phyloP scores from a whole-genome alignment of 257 asterid species.

The Fraxinus cuspidata region DNA sequence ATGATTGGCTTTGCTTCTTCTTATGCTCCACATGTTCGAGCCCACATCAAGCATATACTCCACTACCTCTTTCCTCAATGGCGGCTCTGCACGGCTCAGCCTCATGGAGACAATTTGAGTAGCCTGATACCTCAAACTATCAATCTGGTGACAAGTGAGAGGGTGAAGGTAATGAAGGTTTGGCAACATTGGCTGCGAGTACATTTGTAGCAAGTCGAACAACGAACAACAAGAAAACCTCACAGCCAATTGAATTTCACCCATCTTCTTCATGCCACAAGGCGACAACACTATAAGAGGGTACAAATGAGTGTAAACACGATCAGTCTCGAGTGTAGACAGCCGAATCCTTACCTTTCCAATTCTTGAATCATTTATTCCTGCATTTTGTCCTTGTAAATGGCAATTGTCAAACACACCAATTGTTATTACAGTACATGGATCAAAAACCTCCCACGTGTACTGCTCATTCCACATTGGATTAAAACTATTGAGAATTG shows the following conservation, averaged over 20 bases:
- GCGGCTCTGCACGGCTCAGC: slow-evolving; percentile 80
- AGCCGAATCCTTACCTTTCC: slow-evolving; percentile 83
- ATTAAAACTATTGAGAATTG: slow-evolving; percentile 54
- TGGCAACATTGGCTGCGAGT: slow-evolving; percentile 64
- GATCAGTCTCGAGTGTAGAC: neutral
- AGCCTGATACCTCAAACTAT: slow-evolving; percentile 71
- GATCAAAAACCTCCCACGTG: slow-evolving; percentile 92
- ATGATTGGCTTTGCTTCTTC: slow-evolving; percentile 80
- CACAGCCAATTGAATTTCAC: slow-evolving; percentile 85
- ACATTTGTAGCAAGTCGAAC: slow-evolving; percentile 54
- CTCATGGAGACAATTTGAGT: slow-evolving; percentile 67
- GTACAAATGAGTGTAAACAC: slow-evolving; percentile 40
- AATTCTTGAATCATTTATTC: slow-evolving; percentile 55
- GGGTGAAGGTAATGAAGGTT: slow-evolving; percentile 39
- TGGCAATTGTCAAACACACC: slow-evolving; percentile 80
- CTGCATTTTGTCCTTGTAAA: slow-evolving; percentile 59
- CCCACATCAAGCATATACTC: slow-evolving; percentile 94
- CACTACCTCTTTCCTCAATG: slow-evolving; percentile 70
- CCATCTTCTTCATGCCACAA: slow-evolving; percentile 78
- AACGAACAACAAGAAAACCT: slow-evolving; percentile 71
- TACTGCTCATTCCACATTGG: slow-evolving; percentile 94
- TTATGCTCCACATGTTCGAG: slow-evolving; percentile 80
- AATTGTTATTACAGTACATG: slow-evolving; percentile 77
- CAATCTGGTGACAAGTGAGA: slow-evolving; percentile 58
- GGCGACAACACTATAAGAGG: slow-evolving; percentile 74